These are phyloP conservation scores for Gentiana straminea DNA, from an alignment of 257 asterid species.

Conservation along the genomic window DNA sequence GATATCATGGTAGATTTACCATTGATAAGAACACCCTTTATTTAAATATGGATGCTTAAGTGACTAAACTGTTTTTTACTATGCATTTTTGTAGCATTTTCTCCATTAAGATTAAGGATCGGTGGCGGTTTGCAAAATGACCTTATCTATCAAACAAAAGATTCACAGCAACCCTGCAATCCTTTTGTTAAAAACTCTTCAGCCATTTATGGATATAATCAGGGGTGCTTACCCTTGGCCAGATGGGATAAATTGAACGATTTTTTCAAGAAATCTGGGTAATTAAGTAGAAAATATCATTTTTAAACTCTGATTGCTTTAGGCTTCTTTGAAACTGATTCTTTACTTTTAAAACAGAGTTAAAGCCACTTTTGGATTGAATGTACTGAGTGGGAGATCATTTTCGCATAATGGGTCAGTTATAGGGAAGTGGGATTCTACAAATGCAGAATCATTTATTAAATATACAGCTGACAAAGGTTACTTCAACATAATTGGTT, in stretches of 20 bases:
- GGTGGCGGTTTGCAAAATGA: constrained; percentile 87
- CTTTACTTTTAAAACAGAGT: constrained; percentile 34
- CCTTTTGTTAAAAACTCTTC: constrained; percentile 37
- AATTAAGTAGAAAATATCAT: constrained; percentile 1
- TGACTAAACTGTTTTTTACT: constrained; percentile 1
- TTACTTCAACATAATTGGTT: constrained; percentile 40
- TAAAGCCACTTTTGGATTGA: constrained; percentile 49
- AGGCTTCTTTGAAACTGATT: background rate
- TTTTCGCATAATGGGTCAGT: constrained; percentile 27
- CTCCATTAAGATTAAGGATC: constrained; percentile 76
- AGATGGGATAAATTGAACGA: constrained; percentile 79
- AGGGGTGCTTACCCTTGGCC: constrained; percentile 65
- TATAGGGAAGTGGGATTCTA: constrained; percentile 43
- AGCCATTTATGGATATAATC: constrained; percentile 49
- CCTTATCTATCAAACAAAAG: constrained; percentile 54
- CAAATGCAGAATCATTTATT: constrained; percentile 28
- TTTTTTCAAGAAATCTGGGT: constrained; percentile 66
- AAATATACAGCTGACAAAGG: constrained; percentile 55
- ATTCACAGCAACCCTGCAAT: constrained; percentile 34
- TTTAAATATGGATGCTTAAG: constrained; percentile 13
- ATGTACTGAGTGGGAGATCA: constrained; percentile 53
- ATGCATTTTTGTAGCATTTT: constrained; percentile 44
- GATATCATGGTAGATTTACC: no score
- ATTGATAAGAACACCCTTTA: background rate
- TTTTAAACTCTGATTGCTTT: background rate